Conservation (phyloP, 495 filamentous ascomycete genomes). For the Cryomyces minteri region DNA sequence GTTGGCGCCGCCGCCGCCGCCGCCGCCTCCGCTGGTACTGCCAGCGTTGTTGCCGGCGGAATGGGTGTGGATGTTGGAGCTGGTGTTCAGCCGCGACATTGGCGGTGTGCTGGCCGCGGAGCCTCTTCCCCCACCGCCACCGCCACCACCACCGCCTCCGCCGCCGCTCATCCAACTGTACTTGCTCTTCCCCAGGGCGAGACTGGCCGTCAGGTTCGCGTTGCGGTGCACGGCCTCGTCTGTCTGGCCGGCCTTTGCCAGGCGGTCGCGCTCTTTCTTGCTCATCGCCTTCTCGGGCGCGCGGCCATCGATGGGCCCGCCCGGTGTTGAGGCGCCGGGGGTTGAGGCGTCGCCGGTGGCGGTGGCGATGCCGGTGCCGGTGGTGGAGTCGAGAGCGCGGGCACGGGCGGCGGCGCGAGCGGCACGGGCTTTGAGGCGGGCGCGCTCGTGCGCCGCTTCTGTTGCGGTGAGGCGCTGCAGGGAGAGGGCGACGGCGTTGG, state of each 20-base stretch:
- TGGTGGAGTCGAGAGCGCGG: too few relatives aligned
- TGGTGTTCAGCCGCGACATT: conserved; percentile 6
- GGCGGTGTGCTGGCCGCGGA: too few relatives aligned
- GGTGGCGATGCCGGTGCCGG: not conserved
- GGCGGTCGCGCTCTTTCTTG: conserved; percentile 37
- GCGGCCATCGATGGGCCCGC: too few relatives aligned
- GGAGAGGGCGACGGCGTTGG: conserved; percentile 6
- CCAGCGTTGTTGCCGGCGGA: too few relatives aligned
- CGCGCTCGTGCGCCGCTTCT: conserved; percentile 29
- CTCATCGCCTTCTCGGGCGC: conserved; percentile 20
- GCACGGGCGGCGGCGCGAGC: too few relatives aligned
- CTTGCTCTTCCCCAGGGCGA: conserved; percentile 16
- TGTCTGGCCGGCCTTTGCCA: conserved; percentile 29
- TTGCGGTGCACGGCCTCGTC: conserved; percentile 13
- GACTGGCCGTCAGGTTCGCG: conserved; percentile 18
- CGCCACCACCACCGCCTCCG: not conserved
- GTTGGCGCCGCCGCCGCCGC: too few relatives aligned
- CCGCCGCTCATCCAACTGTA: conserved; percentile 20
- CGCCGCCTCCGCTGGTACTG: too few relatives aligned
- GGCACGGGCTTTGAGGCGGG: conserved; percentile 22
- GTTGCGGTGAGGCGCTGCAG: conserved; percentile 10
- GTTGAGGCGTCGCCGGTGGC: not conserved
- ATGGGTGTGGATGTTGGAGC: not conserved
- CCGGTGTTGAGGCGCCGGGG: not conserved
- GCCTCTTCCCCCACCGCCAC: not conserved